Evolutionary conservation across 2,329 filamentous ascomycete species (phyloP).

Genomic region (Hymenoscyphus scutula): DNA sequence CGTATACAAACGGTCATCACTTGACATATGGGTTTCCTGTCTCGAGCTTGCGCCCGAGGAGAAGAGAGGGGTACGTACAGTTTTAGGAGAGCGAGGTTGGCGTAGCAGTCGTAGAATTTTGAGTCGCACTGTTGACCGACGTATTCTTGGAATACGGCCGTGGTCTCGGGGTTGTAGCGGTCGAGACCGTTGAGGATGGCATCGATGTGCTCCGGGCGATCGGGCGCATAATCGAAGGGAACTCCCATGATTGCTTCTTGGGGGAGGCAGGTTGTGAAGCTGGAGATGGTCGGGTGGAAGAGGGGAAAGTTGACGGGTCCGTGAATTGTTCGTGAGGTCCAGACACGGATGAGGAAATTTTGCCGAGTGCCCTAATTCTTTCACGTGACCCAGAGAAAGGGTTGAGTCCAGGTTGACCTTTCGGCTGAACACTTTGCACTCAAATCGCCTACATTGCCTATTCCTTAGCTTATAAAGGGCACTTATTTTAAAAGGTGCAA

Average conservation of each 20-base stretch:
- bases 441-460: too few relatives aligned
- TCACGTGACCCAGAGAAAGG: constrained; percentile 4
- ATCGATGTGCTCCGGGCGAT: constrained; percentile 89
- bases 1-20: constrained; percentile 83
- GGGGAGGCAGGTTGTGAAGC: background rate
- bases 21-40: constrained; percentile 13
- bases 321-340: constrained; percentile 11
- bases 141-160: constrained; percentile 89
- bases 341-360: constrained; percentile 6
- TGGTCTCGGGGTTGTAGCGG: constrained; percentile 97
- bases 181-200: constrained; percentile 95
- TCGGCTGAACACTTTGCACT: too few relatives aligned
- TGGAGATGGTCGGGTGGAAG: constrained; percentile 2
- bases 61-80: constrained; percentile 65
- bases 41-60: background rate
- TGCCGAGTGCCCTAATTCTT: constrained; percentile 9
- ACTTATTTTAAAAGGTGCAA: too few relatives aligned
- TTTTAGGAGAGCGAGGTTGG: constrained; percentile 93
- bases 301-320: background rate
- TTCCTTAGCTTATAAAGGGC: too few relatives aligned
- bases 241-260: constrained; percentile 32
- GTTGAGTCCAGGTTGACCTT: too few relatives aligned
- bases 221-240: constrained; percentile 80
- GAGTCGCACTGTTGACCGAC: constrained; percentile 92
- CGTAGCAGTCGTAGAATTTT: constrained; percentile 92